Conservation (phyloP, 208 protist species). For the Leptomonas pyrrhocoris region DNA sequence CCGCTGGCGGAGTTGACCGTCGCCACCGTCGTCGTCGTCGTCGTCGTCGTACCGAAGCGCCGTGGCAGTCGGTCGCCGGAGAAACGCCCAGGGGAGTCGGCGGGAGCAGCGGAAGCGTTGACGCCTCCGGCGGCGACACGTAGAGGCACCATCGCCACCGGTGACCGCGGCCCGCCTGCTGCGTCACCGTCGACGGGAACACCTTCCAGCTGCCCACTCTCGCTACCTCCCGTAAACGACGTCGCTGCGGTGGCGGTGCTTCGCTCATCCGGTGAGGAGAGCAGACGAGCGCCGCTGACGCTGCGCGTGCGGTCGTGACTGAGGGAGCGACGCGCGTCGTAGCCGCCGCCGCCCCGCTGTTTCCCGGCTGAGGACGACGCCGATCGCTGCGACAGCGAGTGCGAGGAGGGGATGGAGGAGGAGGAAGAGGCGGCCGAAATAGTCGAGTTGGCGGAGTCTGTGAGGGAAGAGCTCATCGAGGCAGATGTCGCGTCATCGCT, state of each 20-base stretch:
- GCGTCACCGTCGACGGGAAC: too few relatives aligned
- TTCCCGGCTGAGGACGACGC: not conserved
- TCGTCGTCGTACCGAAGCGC: too few relatives aligned
- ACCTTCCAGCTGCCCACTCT: not conserved
- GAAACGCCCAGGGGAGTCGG: too few relatives aligned
- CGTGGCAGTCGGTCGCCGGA: too few relatives aligned
- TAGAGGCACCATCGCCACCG: too few relatives aligned
- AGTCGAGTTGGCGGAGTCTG: not conserved
- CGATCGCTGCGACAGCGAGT: conserved; percentile 5
- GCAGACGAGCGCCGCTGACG: not conserved
- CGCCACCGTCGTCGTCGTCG: too few relatives aligned
- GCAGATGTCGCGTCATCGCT: not conserved
- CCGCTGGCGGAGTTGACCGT: too few relatives aligned
- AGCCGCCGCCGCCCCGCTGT: not conserved
- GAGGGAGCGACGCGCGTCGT: not conserved
- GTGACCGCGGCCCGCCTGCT: too few relatives aligned
- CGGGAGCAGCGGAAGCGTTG: too few relatives aligned
- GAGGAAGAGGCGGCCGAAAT: conserved; percentile 16
- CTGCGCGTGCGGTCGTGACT: not conserved
- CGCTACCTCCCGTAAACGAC: too few relatives aligned
- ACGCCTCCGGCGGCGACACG: too few relatives aligned
- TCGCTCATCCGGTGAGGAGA: not conserved
- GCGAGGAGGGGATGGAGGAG: too few relatives aligned
- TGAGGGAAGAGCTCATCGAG: conserved; percentile 9
- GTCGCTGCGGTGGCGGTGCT: not conserved